Base-by-base conservation (phyloP, 768 basidiomycete genomes). In the Tricholoma hemisulphureum region DNA sequence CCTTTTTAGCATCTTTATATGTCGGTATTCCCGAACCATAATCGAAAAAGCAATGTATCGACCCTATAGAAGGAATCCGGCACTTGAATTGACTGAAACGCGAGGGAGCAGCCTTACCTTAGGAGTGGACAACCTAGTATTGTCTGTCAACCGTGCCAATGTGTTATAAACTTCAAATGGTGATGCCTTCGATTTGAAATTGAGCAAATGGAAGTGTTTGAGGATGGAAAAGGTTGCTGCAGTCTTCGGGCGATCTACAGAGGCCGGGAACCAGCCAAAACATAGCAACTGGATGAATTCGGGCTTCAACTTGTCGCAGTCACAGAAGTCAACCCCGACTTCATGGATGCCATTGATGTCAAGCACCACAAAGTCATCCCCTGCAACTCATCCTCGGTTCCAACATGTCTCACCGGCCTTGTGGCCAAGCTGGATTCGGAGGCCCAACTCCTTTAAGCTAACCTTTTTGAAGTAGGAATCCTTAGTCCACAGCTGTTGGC, bases 301-400 rank as follows among this genome's bases (percentile, higher is more conserved):
- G 7, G 57, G 58, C 18, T 58, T 26, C 2, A 56, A 58, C 2
- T 35, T 50, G 11, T 45, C 32, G 50, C 71, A 72, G 23, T 64
- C 56, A 53, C 70, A 72, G 39, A 68, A 72, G 20, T 62, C 50
- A 16, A 71, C 31, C 13, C 52, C 24, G 10, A 65, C 57, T 13
- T 58, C 28, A 49, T 71, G 69, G n/a, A 72, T 60, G 21, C 70
- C 68, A 21, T 65, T 67, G 24, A 53, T 57, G 26, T 70, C 58
- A 11, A 72, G n/a, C 23, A 70, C 57, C 4, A 61, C 59, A 49
- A 72, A 63, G 20, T 23, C 24, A 14, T 43, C 48, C 32, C 31
- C 49, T 28, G 23, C 34, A 18, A 45, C 51, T 26, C 28, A 57
- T 73, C 72, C 1, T 71, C 70, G 32, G 68, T 71, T 46, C 70